These are phyloP conservation scores for Purshia tridentata DNA, from an alignment of 306 rosid species.

Conservation along the genomic window DNA sequence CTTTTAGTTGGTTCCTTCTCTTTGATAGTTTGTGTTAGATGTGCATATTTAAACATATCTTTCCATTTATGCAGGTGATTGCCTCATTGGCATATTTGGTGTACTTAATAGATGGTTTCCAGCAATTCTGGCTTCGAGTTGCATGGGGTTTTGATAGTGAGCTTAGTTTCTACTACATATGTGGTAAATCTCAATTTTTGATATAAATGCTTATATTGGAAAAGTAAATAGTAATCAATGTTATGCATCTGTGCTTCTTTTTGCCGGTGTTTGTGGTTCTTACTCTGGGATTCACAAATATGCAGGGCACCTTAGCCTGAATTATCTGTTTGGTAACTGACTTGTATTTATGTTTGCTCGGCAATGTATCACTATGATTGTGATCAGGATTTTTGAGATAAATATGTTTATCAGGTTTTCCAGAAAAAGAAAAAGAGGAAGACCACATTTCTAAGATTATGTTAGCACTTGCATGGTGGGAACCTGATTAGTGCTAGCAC, in stretches of 20 bases:
- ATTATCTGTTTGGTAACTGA: background rate
- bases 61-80: constrained; percentile 62
- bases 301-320: background rate
- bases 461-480: background rate
- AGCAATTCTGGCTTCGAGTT: constrained; percentile 83
- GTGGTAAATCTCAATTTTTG: constrained; percentile 52
- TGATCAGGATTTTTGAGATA: background rate
- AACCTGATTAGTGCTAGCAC: background rate
- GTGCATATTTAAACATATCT: constrained; percentile 7
- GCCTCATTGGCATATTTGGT: constrained; percentile 80
- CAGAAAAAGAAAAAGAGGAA: background rate
- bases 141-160: constrained; percentile 85
- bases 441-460: background rate
- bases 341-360: background rate
- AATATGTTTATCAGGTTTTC: background rate
- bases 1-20: constrained; percentile 12
- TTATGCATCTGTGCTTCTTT: background rate
- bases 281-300: background rate
- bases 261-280: background rate
- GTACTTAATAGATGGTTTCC: constrained; percentile 73
- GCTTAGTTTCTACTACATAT: constrained; percentile 84
- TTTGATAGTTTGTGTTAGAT: constrained; percentile 10
- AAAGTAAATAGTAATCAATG: background rate
- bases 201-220: constrained; percentile 12
- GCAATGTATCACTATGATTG: background rate